These are phyloP conservation scores for Hemisphaericaspora subhashii DNA, from an alignment of 1,139 yeast genomes.

Conservation along the genomic window DNA sequence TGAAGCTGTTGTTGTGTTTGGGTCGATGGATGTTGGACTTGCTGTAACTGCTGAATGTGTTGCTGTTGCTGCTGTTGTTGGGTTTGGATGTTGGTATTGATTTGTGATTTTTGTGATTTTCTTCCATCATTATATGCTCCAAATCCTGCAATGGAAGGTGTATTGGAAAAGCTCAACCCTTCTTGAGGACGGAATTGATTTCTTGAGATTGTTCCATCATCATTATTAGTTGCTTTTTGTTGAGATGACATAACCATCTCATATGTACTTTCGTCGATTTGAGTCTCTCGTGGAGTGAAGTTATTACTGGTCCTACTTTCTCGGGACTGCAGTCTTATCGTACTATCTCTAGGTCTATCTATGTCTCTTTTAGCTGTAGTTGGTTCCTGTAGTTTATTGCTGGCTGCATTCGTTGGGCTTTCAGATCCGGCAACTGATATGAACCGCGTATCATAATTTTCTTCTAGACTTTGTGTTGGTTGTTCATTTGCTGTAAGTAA, in stretches of 20 bases:
- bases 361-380: conserved; percentile 8
- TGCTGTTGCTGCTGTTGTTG: conserved; percentile 5
- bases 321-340: neutral
- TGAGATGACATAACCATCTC: neutral
- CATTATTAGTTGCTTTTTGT: neutral
- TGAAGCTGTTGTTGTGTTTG: conserved; percentile 7
- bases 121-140: conserved; percentile 1
- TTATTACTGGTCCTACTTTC: neutral
- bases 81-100: conserved; percentile 8
- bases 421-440: neutral
- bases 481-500: conserved; percentile 2
- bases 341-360: neutral
- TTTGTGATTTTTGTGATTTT: conserved; percentile 11
- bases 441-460: neutral
- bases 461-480: conserved; percentile 9
- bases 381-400: conserved; percentile 16
- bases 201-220: conserved; percentile 12
- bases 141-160: conserved; percentile 14
- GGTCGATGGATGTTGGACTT: conserved; percentile 7
- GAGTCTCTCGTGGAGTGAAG: neutral
- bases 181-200: conserved; percentile 34
- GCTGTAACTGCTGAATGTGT: conserved; percentile 7
- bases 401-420: conserved; percentile 12
- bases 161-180: conserved; percentile 27
- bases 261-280: neutral